A percentile compares a stretch with the other conserved stretches of the same genome.
phyloP scores from a whole-genome alignment of 1,284 basidiomycete species.

The Irpex sp. region DNA sequence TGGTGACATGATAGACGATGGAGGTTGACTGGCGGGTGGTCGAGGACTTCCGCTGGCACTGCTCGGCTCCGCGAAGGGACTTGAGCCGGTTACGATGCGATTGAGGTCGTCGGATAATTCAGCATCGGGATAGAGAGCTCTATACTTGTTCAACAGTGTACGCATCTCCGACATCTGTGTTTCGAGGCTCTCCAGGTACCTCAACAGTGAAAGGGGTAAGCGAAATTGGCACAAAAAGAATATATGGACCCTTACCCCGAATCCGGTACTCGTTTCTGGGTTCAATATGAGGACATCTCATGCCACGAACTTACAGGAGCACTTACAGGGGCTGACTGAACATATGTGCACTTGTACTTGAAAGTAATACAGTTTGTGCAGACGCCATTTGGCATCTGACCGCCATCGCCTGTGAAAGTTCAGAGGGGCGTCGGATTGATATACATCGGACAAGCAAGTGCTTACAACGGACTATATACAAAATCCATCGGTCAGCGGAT shows the following conservation, averaged over 20 bases:
- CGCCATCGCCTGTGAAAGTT: slow-evolving; percentile 1
- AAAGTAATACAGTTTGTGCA: slow-evolving; percentile 1
- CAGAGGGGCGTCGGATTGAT: neutral
- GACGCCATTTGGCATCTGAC: neutral
- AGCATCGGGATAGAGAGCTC: neutral
- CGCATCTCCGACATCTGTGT: slow-evolving; percentile 1
- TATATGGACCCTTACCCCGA: neutral
- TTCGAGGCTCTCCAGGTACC: slow-evolving; percentile 2
- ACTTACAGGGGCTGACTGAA: neutral
- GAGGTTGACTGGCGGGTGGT: neutral
- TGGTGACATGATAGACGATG: neutral
- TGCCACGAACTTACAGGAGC: neutral
- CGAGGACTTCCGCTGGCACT: neutral
- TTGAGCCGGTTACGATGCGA: neutral
- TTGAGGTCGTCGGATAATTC: neutral
- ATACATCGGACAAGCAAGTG: neutral
- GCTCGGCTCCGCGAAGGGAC: neutral
- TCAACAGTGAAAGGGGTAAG: neutral
- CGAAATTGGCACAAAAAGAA: neutral
- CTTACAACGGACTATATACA: neutral
- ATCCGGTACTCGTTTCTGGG: neutral
- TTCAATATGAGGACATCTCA: neutral
- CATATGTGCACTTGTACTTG: slow-evolving; percentile 5
- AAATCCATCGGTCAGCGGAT: neutral
- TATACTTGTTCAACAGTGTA: neutral